phyloP scores from a whole-genome alignment of 2,329 filamentous ascomycete genomes.

The Aureobasidium lini region DNA sequence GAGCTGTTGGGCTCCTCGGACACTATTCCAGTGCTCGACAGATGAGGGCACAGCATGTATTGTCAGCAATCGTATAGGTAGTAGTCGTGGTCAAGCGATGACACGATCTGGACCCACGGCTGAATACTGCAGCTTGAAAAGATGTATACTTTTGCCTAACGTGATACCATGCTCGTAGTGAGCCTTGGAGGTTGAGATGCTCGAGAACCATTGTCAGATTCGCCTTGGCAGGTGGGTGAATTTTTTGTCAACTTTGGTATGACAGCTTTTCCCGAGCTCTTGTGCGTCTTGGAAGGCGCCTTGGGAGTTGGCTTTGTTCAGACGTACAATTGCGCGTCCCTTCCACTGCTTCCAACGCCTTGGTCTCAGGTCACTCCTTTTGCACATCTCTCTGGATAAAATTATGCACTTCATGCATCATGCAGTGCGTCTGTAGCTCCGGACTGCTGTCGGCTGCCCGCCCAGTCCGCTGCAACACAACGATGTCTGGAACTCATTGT shows the following conservation, averaged over 20 bases:
- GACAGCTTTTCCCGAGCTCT: background rate
- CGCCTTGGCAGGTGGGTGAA: background rate
- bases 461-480: background rate
- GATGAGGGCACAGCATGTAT: constrained; percentile 4
- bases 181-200: background rate
- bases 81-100: background rate
- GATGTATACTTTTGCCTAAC: background rate
- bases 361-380: background rate
- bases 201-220: background rate
- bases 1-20: background rate
- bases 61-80: background rate
- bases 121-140: background rate
- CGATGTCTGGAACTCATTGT: background rate
- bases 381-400: background rate
- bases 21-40: background rate
- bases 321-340: constrained; percentile 6
- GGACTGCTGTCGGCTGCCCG: constrained; percentile 7
- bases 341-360: background rate
- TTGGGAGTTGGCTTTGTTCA: background rate
- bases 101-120: background rate
- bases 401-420: constrained; percentile 7
- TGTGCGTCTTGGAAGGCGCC: background rate
- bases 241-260: background rate
- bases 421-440: background rate
- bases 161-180: constrained; percentile 1